Evolutionary conservation across 2,329 filamentous ascomycete species (phyloP), one percentile per base, ranked within the genome.

Genomic region (Penicillium sp.): DNA sequence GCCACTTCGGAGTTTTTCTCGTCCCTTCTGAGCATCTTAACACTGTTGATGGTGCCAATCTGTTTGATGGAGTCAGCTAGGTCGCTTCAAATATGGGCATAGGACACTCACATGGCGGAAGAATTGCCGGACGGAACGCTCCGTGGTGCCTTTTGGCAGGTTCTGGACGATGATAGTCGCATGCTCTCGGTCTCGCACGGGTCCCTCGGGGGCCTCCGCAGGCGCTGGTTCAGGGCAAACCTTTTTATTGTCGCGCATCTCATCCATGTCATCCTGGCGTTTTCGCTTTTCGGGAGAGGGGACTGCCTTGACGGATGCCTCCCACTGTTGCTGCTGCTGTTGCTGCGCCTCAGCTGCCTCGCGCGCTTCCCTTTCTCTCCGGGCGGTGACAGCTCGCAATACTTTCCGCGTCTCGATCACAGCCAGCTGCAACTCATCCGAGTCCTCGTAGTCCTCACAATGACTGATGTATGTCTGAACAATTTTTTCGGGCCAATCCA

Each of bases 381-480:
- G 83, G 62, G 78, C 82, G 34, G 75, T 76, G 39, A 89, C 78
- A 33, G 72, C 76, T 65, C 83, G 88, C 51, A 75, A 79, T 3
- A 83, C 79, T 63, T 86, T 86, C 57, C 89, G 82, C 8, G 88
- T 83, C 52, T 84, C 81, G 54, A 95, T 83, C 13, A 88, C 77
- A 4, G 88, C 89, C 56, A 79, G 78, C 47, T 90, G 85, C 7
- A 96, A 77, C 41, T 84, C 84, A 22, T 87, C 78, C 0, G 88
- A 84, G 46, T 84, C 82, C 68, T 96, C 92, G 62, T 95, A 91
- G 62, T 95, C 89, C 67, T 95, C 90, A 66, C 91, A 95, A 66
- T 78, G 75, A 9, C 72, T 64, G 36, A 77, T 61, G 19, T 76
- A 74, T 1, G 67, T 68, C 51, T 75, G 71, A 57, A 76, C 70